Evolutionary conservation across 2,329 filamentous ascomycete genomes (phyloP).

Genomic region (Endothia cerciana): DNA sequence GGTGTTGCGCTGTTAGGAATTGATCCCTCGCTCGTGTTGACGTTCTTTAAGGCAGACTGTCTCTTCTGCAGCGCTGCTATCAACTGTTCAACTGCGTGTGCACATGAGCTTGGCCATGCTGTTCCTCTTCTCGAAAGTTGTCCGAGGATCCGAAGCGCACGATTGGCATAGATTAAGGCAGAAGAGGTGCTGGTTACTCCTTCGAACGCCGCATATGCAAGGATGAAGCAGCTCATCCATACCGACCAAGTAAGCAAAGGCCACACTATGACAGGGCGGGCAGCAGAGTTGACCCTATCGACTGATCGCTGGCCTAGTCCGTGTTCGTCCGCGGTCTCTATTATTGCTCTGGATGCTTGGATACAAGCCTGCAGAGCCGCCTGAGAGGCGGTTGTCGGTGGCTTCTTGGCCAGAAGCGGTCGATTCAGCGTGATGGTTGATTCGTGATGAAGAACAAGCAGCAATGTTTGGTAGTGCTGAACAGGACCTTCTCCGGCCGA

Average conservation of each 20-base stretch:
- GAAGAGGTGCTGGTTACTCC: conserved; percentile 29
- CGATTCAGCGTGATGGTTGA: conserved; percentile 31
- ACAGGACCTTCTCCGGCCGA: neutral
- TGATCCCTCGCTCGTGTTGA: neutral
- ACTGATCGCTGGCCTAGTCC: neutral
- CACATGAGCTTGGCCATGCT: conserved; percentile 30
- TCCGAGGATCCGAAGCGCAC: conserved; percentile 26
- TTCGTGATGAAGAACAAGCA: conserved; percentile 30
- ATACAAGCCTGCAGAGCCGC: conserved; percentile 32
- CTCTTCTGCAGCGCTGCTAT: conserved; percentile 27
- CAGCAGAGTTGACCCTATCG: neutral
- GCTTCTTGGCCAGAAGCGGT: conserved; percentile 30
- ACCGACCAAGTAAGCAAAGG: conserved; percentile 33
- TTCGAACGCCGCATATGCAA: conserved; percentile 31
- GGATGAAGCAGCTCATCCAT: conserved; percentile 33
- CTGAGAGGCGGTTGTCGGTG: conserved; percentile 29
- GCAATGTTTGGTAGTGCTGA: conserved; percentile 22
- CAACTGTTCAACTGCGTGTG: conserved; percentile 28
- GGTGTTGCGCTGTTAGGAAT: neutral
- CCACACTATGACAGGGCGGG: conserved; percentile 26
- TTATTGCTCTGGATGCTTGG: conserved; percentile 30
- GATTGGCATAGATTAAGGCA: conserved; percentile 30
- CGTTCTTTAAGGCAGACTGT: neutral
- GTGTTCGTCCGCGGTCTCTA: conserved; percentile 25
- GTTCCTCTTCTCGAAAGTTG: conserved; percentile 30